phyloP scores from a whole-genome alignment of 805 yeast genomes.

The Hanseniaspora meyeri region DNA sequence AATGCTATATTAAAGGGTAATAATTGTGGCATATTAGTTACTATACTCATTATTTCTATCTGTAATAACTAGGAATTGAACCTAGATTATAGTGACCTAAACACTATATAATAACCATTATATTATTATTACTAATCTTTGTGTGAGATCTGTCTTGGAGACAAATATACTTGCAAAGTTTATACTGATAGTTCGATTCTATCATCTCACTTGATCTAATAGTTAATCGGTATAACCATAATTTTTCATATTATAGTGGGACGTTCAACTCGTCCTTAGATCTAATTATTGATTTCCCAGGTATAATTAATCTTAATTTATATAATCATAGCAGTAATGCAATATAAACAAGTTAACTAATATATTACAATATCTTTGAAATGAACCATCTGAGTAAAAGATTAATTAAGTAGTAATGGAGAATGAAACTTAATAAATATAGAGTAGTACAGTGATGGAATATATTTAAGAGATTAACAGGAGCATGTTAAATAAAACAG shows the following conservation, averaged over 20 bases:
- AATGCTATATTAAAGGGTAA: constrained; percentile 10
- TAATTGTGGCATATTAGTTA: constrained; percentile 9
- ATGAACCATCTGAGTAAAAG: not conserved
- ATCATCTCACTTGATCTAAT: not conserved
- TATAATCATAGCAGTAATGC: not conserved
- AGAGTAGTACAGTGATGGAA: constrained; percentile 1
- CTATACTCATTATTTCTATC: not conserved
- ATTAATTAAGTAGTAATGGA: not conserved
- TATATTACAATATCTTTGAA: not conserved
- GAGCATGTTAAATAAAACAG: not conserved
- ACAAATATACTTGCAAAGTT: not conserved
- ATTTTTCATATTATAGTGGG: not conserved
- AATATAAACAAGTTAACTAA: not conserved
- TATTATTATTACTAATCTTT: not conserved
- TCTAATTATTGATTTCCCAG: not conserved
- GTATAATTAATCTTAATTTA: not conserved
- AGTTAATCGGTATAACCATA: not conserved
- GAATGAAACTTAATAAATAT: not conserved
- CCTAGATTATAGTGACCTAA: constrained; percentile 1
- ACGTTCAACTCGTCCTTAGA: not conserved
- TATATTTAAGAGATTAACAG: not conserved
- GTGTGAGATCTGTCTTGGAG: not conserved
- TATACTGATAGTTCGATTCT: not conserved
- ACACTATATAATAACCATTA: constrained; percentile 1
- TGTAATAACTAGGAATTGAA: constrained; percentile 7